Evolutionary conservation across 192 early-diverging fungal genomes (phyloP), one percentile per base, ranked within the genome.

Genomic region (Gamsiella multidivaricata): DNA sequence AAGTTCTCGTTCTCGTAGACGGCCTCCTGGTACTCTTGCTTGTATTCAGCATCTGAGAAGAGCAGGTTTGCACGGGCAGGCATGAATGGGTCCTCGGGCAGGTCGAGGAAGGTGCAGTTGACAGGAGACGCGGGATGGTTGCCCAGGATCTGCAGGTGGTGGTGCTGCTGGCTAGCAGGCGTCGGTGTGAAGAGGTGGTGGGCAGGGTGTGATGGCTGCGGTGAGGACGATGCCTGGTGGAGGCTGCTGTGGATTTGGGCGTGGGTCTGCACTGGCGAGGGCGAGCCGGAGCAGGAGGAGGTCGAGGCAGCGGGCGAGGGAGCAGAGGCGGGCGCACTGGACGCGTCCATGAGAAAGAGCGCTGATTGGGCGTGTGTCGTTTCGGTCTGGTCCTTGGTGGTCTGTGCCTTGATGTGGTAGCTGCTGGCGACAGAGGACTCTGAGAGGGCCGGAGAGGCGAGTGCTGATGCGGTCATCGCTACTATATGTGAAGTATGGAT

Each of bases 381-480:
- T 34, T 73, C 61, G 55, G 54, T 59, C 54, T 46, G 56, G 65
- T 67, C 56, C 18, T 51, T 41, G 57, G 11, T 78, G 74, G 74
- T 69, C 74, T 78, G 74, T 78, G 74, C 74, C 74, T 78, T 69
- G 55, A 32, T 43, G 12, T 28, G 42, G 23, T 11, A 14, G 26
- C 41, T 26, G 50, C 36, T 59, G 0, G 53, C 18, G 26, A 64
- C 32, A 14, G 70, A 73, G 4, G 70, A 63, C n/a, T 68, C 58
- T 14, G 65, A 61, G 34, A 75, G 59, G 22, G 74, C 58, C 9
- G 74, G 65, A 23, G 74, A 69, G 22, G 74, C 65, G 31, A 78
- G 71, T 18, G 64, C 74, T 15, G 73, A 68, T 59, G 66, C 74
- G 8, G 74, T 78, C 74, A 78, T 78, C 68, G 54, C n/a, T 28